Percentiles rank a stretch among this genome's conserved stretches.
Evolutionary conservation across 1,139 yeast genomes (phyloP).

Genomic region (Scheffersomyces cryptocercus): DNA sequence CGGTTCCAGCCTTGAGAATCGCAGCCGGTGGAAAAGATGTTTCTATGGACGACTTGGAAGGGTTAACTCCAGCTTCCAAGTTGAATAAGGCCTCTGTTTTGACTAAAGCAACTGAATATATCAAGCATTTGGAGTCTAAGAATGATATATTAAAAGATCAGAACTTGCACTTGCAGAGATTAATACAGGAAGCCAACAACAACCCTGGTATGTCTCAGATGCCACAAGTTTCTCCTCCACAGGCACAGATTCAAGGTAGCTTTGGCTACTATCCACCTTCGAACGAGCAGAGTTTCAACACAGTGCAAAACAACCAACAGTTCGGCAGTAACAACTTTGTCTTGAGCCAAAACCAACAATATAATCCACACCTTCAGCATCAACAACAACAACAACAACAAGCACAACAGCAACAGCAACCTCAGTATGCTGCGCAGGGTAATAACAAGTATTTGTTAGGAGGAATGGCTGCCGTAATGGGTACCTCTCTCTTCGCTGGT

Average conservation of each 20-base stretch:
- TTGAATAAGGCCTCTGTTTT: constrained; percentile 87
- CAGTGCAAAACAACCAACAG: neutral
- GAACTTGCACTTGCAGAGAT: constrained; percentile 47
- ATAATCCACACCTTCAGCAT: constrained; percentile 1
- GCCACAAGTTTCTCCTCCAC: neutral
- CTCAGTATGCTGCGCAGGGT: constrained; percentile 8
- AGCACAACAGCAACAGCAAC: constrained; percentile 12
- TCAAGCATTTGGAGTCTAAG: constrained; percentile 74
- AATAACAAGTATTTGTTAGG: constrained; percentile 45
- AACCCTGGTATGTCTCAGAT: neutral
- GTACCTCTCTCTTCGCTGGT: constrained; percentile 44
- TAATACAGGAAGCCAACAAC: constrained; percentile 22
- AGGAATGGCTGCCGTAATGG: constrained; percentile 58
- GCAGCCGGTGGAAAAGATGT: constrained; percentile 43
- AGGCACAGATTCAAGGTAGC: neutral
- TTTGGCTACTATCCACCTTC: neutral
- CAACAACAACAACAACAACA: constrained; percentile 4
- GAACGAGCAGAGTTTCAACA: neutral
- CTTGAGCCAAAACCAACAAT: constrained; percentile 5
- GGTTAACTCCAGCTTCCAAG: constrained; percentile 83
- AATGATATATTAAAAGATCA: constrained; percentile 60
- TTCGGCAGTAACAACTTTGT: neutral
- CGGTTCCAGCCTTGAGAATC: constrained; percentile 66
- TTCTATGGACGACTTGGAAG: constrained; percentile 63
- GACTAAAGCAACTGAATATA: constrained; percentile 88